Evolutionary conservation across 192 early-diverging fungal genomes (phyloP), one percentile per base, ranked within the genome.

Genomic region (Martensiomyces pterosporus): DNA sequence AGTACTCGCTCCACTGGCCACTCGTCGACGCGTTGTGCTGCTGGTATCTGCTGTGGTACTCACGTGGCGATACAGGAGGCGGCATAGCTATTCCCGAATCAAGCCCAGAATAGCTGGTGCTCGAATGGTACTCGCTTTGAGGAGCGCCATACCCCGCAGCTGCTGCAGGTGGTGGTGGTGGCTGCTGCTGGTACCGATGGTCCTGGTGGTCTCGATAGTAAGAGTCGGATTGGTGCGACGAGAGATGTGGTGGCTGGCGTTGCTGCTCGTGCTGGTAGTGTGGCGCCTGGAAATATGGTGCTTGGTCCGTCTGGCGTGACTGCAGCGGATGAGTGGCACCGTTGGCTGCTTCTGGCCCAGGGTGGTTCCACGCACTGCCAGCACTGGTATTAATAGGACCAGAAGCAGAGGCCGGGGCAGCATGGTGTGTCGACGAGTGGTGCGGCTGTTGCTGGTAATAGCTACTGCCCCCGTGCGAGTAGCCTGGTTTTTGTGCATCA

Each of bases 1-100:
- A 47, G 24, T 67, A 67, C 0, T 59, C 63, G 35, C 29, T 44
- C 63, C 63, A 66, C n/a, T n/a, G n/a, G n/a, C n/a, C n/a, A n/a
- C n/a, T n/a, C n/a, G 4, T 15, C 47, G 3, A 29, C 50, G 16
- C 26, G 24, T 39, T 32, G 21, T 14, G 25, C 43, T 29, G 50
- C 40, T 37, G 43, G 19, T 32, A 34, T 2, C 24, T 7, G 36
- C 34, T 14, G 8, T 21, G 33, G 24, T 53, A 47, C 25, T 53
- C 46, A 2, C 46, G 25, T 13, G 60, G 46, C 19, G 60, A 42
- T 26, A 34, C 39, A 8, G 44, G 37, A 2, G 54, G 51, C 21
- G 50, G 37, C 60, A 49, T 55, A 10, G 52, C 25, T 14, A 62
- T 54, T 2, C 60, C 60, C 16, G 44, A 43, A 18, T 61, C 58